phyloP scores from a whole-genome alignment of 2,329 filamentous ascomycete genomes.

The Daldinia sp. region DNA sequence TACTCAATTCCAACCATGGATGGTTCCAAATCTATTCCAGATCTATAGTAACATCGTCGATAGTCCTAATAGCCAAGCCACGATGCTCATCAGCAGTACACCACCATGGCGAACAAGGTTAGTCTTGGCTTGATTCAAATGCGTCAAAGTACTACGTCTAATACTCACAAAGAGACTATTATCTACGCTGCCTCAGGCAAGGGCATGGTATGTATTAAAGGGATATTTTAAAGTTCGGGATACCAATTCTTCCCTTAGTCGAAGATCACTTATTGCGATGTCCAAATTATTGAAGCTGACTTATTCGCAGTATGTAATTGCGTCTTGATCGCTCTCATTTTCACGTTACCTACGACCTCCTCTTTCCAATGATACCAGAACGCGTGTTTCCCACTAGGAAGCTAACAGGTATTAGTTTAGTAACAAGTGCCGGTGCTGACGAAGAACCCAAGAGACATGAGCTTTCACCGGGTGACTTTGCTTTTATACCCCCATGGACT shows the following conservation, averaged over 20 bases:
- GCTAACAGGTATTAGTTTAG: conserved; percentile 54
- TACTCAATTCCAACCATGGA: conserved; percentile 5
- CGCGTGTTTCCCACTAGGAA: conserved; percentile 3
- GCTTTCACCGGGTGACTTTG: conserved; percentile 74
- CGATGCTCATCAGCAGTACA: conserved; percentile 72
- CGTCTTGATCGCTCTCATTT: conserved; percentile 13
- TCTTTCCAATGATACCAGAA: conserved; percentile 4
- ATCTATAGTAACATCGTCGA: conserved; percentile 43
- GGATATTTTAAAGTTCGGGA: not conserved
- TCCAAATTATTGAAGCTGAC: conserved; percentile 27
- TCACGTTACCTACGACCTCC: not conserved
- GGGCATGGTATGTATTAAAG: conserved; percentile 56
- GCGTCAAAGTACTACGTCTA: conserved; percentile 22
- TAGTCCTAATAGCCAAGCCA: conserved; percentile 73
- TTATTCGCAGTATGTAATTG: conserved; percentile 32
- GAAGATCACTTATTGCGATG: not conserved
- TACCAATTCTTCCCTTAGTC: not conserved
- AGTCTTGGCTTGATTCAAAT: conserved; percentile 38
- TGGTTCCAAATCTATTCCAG: conserved; percentile 27
- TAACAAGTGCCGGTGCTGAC: conserved; percentile 68
- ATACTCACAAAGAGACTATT: conserved; percentile 68
- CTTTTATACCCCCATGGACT: conserved; percentile 75
- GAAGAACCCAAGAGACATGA: conserved; percentile 65
- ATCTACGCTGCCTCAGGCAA: conserved; percentile 73
- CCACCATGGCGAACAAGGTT: conserved; percentile 77